A percentile compares a stretch with the other conserved stretches of the same genome.
Evolutionary conservation across 148 eudicot genomes (phyloP).

Genomic region (Amaranthus palmeri): DNA sequence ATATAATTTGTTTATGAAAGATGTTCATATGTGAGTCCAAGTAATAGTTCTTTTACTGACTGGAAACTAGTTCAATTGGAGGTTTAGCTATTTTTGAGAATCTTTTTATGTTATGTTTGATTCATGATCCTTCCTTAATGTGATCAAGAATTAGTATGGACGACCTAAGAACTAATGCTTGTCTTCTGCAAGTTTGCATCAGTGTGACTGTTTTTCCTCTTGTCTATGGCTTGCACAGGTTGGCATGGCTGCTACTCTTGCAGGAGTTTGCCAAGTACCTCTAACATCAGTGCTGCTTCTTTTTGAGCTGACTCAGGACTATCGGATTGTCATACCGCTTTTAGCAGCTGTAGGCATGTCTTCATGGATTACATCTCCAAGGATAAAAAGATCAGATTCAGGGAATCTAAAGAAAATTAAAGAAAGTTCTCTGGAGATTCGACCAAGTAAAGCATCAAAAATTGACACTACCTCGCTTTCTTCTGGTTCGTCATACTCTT

Average conservation of each 20-base stretch:
- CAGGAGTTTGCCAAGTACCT: conserved; percentile 93
- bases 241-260: conserved; percentile 99
- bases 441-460: conserved; percentile 27
- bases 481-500: conserved; percentile 19
- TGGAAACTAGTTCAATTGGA: background rate
- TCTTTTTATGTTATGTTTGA: background rate
- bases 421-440: conserved; percentile 20
- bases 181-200: background rate
- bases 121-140: background rate
- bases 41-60: background rate
- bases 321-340: conserved; percentile 87
- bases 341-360: conserved; percentile 90
- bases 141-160: background rate
- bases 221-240: conserved; percentile 46
- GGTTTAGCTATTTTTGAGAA: background rate
- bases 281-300: conserved; percentile 91
- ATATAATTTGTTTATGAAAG: background rate
- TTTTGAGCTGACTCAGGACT: conserved; percentile 90
- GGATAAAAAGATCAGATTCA: conserved; percentile 33
- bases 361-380: conserved; percentile 83
- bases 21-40: background rate
- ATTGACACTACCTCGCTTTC: conserved; percentile 16
- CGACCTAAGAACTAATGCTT: background rate
- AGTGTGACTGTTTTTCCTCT: conserved; percentile 9
- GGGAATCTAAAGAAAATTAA: conserved; percentile 22